Conservation (phyloP, 495 filamentous ascomycete species). For the Chaetomium cochliodes region DNA sequence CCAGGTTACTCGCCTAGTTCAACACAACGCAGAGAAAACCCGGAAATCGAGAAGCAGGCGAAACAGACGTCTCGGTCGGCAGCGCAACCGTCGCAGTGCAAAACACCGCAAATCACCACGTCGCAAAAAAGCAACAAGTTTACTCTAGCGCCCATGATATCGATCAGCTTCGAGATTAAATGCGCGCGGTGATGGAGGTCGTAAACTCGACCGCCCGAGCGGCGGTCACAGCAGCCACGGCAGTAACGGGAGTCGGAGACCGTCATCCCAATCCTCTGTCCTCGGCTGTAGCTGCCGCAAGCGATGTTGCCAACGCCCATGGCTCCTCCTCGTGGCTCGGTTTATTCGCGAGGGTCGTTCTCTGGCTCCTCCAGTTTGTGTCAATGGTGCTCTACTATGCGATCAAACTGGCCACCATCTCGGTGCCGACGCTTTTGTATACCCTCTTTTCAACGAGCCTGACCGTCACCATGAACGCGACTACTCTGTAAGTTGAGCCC, state of each 20-base stretch:
- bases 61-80: neutral
- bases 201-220: conserved; percentile 17
- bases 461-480: conserved; percentile 98
- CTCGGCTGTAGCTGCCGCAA: conserved; percentile 39
- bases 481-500: conserved; percentile 68
- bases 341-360: conserved; percentile 44
- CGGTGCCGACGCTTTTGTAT: conserved; percentile 85
- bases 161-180: neutral
- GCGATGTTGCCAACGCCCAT: conserved; percentile 40
- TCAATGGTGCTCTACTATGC: conserved; percentile 77
- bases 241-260: conserved; percentile 13
- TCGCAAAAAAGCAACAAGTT: neutral
- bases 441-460: conserved; percentile 91
- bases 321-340: conserved; percentile 50
- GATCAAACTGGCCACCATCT: conserved; percentile 83
- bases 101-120: neutral
- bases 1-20: neutral
- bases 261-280: conserved; percentile 28
- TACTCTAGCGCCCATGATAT: conserved; percentile 2
- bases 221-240: conserved; percentile 3
- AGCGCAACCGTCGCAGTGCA: neutral
- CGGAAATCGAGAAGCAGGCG: neutral
- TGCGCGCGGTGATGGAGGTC: conserved; percentile 15
- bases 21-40: neutral
- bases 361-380: conserved; percentile 61